Evolutionary conservation across 2,329 filamentous ascomycete species (phyloP), one percentile per base, ranked within the genome.

Genomic region (Chrysoporthe austroafricana): DNA sequence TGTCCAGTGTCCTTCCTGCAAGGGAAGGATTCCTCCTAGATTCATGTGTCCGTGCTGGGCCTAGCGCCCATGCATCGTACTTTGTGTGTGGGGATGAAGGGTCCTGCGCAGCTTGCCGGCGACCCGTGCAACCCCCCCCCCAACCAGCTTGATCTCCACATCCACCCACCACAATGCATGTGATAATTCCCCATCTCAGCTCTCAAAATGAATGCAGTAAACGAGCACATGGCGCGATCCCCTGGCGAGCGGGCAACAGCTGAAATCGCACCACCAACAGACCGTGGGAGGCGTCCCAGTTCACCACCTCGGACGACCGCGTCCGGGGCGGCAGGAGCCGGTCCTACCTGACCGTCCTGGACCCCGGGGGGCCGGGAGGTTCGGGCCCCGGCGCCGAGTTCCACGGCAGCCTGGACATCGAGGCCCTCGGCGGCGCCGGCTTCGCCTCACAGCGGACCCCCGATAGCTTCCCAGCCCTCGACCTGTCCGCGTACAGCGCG

Each of bases 401-500:
- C 71, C 72, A 80, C 0, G 77, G 85, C 52, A 87, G 90, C 73
- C 79, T 90, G 1, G 89, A 92, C 70, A 82, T 91, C n/a, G 84
- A 85, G 3, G 80, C 85, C 1, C 77, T 92, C 0, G 92, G 92
- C 36, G 92, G 91, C 42, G 92, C 93, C 0, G 93, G 93, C 5
- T 96, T 96, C 75, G 92, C 92, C 11, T 92, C 90, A 4, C 93
- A 95, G 76, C 86, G 90, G 59, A 93, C 90, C 4, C 84, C 82
- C 3, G 71, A 71, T 32, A 50, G 21, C 46, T 43, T 59, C n/a
- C 63, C 66, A 1, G 52, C 48, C 2, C 66, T 70, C 52, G 69
- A 75, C 66, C 54, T 75, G 26, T 70, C 71, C 5, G 70, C 50
- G 36, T 73, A 70, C 50, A 86, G 88, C 8, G 79, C 84, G 50